Base-by-base conservation (phyloP, 352 stramenopile species). In the Pythium brachiatum region DNA sequence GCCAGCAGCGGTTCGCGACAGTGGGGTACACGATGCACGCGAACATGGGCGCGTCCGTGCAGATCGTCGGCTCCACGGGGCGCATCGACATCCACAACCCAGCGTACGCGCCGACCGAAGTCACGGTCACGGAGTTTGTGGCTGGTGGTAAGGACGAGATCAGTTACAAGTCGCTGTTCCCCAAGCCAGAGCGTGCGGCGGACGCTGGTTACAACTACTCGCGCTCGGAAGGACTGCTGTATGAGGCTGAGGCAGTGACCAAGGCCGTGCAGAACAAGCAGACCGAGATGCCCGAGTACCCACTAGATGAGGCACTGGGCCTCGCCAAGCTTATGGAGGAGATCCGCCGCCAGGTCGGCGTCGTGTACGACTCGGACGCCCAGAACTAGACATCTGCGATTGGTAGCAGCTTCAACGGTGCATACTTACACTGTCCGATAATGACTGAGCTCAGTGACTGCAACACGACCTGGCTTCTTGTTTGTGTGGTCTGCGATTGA, bases 311-410 rank as follows among this genome's bases (percentile, higher is more conserved):
- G 43, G 88, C 81, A 36, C 57, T 95, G 21, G 75, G 68, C 16
- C 67, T 93, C n/a, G 68, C 70, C 21, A 63, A 61, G 23, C 76
- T 96, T 53, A 87, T 95, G 70, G 82, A 96, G 65, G 64, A 79
- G 34, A 77, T 95, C 58, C 75, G 85, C 27, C 21, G 66, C 15
- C 63, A 80, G 52, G 64, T 95, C n/a, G 81, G 73, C 36, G 72
- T 92, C 3, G 68, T 79, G 4, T 89, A 85, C 50, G 66, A 66
- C 8, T 71, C 75, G 3, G 76, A 86, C 18, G n/a, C 7, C 4
- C 16, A 64, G 34, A 32, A 51, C 9, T 44, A 44, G 38, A 44
- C 18, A n/a, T n/a, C n/a, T n/a, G n/a, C n/a, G n/a, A n/a, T n/a
- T n/a, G n/a, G n/a, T n/a, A n/a, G n/a, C n/a, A n/a, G n/a, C n/a